Base-by-base conservation (phyloP, 2,329 filamentous ascomycete species). In the Hymenoscyphus albidus region DNA sequence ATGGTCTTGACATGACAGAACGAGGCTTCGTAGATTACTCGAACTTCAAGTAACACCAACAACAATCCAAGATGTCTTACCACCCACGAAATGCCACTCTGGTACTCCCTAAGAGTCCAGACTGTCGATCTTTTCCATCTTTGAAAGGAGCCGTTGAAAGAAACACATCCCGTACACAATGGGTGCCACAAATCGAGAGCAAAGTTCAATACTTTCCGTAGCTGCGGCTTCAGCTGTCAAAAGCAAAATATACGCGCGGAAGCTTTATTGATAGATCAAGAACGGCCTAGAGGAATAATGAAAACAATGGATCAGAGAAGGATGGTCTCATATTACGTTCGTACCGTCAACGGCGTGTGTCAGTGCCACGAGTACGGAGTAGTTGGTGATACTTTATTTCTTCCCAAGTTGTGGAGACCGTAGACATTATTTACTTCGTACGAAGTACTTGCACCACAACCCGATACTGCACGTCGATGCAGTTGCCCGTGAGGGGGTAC, bases 391-490 rank as follows among this genome's bases (percentile, higher is more conserved):
- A 27, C 44, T 18, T 14, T 54, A 27, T 54, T 54, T 18, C 13
- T 22, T 13, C 10, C n/a, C 9, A 51, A 51, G 44, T 27, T 51
- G 44, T 51, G 44, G 55, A 38, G 55, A 58, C 1, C n/a, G 31
- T 39, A 27, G 27, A 27, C 27, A 27, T 27, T 27, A 27, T 27
- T 27, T 27, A 27, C 27, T 27, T 27, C 27, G 27, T 27, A 22
- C 22, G 22, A 22, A 22, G 22, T 22, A 35, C 31, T 31, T 58
- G 56, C 31, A 58, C 58, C 14, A 40, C 58, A 31, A 48, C 40
- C 40, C 35, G 58, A 59, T 59, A 16, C 58, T 59, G 58, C 58
- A 42, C 39, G 40, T 40, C 27, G 35, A 59, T 59, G 18, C 44
- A 39, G 22, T 54, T 54, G 18, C 48, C 48, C 48, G 48, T 22